phyloP scores from a whole-genome alignment of 768 basidiomycete genomes.

The Pluteus cervinus region DNA sequence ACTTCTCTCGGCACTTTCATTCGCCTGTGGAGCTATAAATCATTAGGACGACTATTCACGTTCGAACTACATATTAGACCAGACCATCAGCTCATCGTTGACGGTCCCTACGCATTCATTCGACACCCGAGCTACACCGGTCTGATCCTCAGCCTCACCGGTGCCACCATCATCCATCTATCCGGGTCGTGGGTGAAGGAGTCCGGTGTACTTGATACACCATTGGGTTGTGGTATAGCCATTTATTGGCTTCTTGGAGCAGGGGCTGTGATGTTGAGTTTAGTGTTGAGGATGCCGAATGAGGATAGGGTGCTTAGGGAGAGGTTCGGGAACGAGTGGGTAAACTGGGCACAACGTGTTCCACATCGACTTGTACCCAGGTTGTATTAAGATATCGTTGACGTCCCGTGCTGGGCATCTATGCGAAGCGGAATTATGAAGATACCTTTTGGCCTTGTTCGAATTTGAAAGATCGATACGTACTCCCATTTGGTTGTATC shows the following conservation, averaged over 20 bases:
- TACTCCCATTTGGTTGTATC: no score
- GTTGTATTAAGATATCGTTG: no score
- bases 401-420: no score
- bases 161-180: conserved; percentile 16
- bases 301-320: conserved; percentile 29
- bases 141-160: conserved; percentile 25
- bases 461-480: no score
- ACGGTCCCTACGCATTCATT: conserved; percentile 20
- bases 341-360: conserved; percentile 25
- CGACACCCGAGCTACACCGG: conserved; percentile 24
- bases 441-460: no score
- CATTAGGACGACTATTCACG: conserved; percentile 10
- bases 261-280: conserved; percentile 16
- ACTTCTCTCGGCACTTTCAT: conserved; percentile 4
- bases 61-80: conserved; percentile 29
- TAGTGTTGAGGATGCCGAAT: conserved; percentile 21
- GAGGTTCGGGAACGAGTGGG: conserved; percentile 26
- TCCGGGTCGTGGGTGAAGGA: conserved; percentile 28
- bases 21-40: conserved; percentile 8
- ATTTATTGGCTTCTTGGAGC: conserved; percentile 19
- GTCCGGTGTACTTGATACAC: conserved; percentile 22
- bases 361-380: conserved; percentile 28
- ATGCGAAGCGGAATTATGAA: no score
- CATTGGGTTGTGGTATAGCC: conserved; percentile 14
- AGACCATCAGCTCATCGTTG: conserved; percentile 19